Evolutionary conservation across 305 asterid species (phyloP), one percentile per base, ranked within the genome.

Genomic region (Fraxinus ornus): DNA sequence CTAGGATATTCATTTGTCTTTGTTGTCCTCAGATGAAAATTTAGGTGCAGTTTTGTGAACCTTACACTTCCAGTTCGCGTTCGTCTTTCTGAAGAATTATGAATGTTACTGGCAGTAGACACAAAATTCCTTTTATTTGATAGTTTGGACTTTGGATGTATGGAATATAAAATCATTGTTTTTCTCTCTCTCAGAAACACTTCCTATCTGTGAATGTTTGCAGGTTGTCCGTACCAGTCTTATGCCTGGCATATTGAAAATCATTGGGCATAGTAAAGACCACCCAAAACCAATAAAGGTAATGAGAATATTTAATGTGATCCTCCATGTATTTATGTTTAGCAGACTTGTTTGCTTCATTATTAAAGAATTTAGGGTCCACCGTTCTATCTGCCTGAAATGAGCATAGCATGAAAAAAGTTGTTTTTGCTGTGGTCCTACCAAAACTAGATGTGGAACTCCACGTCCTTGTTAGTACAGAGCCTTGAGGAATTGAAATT

Each of bases 261-360:
- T 94, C 73, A 88, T 89, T 77, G 95, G 95, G 28, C 95, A 92
- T 82, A 94, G 91, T 77, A 94, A 93, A 87, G 97, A 94, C 87
- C 98, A 94, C 83, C 98, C 99, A 7, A 95, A 95, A 86, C 99
- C 99, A 86, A 92, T 95, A 10, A 93, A 90, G 90, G 98, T 95
- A 82, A 81, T 81, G 22, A n/a, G 12, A 76, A 32, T 62, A 24
- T 83, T 70, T 32, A 4, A 39, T 68, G n/a, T 52, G 33, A 75
- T 79, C 7, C 24, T 79, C 64, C 37, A 75, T 52, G 35, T 78
- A 76, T 19, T 4, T 84, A 76, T 49, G 57, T 28, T 76, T 72
- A 8, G 82, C 60, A 21, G 57, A 75, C 10, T n/a, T 55, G 71
- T 49, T 13, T 55, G 76, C 47, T 4, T 81, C 47, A 28, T 81